Base-by-base conservation (phyloP, 2,329 filamentous ascomycete species). In the Fusarium sp. region DNA sequence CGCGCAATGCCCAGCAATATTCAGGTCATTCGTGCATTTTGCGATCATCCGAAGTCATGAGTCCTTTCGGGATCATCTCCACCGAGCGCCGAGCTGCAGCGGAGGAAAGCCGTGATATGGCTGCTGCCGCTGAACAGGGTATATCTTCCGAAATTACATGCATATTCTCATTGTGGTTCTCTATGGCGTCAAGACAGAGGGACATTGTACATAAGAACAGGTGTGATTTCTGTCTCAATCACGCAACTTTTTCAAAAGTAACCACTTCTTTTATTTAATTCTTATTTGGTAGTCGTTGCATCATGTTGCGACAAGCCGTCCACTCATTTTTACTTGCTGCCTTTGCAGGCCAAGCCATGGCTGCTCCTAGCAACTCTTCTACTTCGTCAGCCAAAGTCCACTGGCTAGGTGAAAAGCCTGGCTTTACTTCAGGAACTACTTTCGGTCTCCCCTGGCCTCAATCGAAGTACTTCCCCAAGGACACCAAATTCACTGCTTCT, bases 391-490 rank as follows among this genome's bases (percentile, higher is more conserved):
- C 66, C 15, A 78, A 68, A 30, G 81, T 84, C 18, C 78, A 76
- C 44, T 87, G 85, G 85, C 77, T 87, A 10, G 84, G 83, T 20
- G 77, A 81, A 13, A 79, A 79, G 18, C 84, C 85, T 1, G 68
- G 74, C 5, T 74, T 79, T 55, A 81, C 77, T 39, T 56, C 76
- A 0, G 85, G 85, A 13, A 80, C 82, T 2, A 85, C 85, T 1
- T 86, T 86, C 68, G 85, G 84, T 4, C 73, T 86, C 4, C 85
- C 85, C 1, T 85, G 83, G 85, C 81, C 84, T 4, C 78, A 81
- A 26, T 84, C 84, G 8, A 83, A 83, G 51, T 80, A 83, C 68
- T 78, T 68, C 13, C 76, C 81, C 6, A 79, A 83, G 18, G 72
- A 77, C n/a, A 84, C 83, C 22, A 73, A 75, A 11, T 85, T 86